Base-by-base conservation (phyloP, 371 early-diverging fungal species). In the Dentiscutata heterogama region DNA sequence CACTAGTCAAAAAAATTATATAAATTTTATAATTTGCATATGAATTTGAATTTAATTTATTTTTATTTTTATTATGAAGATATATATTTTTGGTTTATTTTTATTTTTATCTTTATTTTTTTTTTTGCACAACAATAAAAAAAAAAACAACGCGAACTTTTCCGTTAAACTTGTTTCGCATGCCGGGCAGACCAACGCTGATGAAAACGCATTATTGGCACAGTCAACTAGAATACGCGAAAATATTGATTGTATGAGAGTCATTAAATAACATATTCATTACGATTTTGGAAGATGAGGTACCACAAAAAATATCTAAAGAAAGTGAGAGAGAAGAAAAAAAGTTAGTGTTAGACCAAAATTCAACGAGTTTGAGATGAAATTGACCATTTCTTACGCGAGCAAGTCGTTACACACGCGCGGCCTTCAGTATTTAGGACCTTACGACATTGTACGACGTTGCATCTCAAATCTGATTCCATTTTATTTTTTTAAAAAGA, bases 381-480 rank as follows among this genome's bases (percentile, higher is more conserved):
- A 46, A 42, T 22, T 39, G 39, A 46, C 46, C 46, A 39, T 54
- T n/a, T 78, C 82, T 82, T 89, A 94, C 94, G 95, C 25, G 94
- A 93, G 83, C 95, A 95, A 4, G 93, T 93, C 20, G 95, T 95
- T 53, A 94, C 90, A 81, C 92, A 92, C 27, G 93, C 95, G 88
- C 90, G 81, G n/a, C 78, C 64, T 77, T 89, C 89, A 16, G 80
- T 60, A 42, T 84, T 79, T 8, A 90, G 78, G 3, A 85, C 72
- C 31, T 87, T 89, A 68, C 93, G 83, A 82, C 93, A 93, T 65
- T 85, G 87, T 0, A 92, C 84, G 20, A 89, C 85, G 80, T 93
- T 93, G 75, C 93, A 93, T 58, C 89, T 88, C 39, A 93, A 87
- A 79, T 89, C 90, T 31, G 83, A 65, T 61, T 91, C 89, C 80